Percentiles rank a stretch among this genome's conserved stretches.
Conservation (phyloP, 345 rosid species). For the Arabidopsis suecica region DNA sequence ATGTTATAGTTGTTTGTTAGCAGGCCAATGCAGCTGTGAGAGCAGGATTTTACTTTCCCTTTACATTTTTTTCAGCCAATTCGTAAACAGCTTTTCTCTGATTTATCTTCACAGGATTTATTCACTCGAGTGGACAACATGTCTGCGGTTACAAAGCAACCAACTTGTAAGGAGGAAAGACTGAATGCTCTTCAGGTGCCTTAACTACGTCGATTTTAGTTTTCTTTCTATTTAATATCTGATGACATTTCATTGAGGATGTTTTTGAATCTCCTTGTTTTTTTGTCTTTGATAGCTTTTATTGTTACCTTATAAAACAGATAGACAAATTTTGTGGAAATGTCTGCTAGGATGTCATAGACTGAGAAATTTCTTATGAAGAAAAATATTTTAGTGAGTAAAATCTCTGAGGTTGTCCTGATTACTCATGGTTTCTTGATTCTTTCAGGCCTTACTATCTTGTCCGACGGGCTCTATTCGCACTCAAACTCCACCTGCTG, state of each 20-base stretch:
- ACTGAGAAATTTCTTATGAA: conserved; percentile 5
- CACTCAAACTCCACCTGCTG: conserved; percentile 59
- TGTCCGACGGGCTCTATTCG: conserved; percentile 71
- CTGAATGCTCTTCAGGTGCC: conserved; percentile 69
- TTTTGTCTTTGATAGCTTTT: neutral
- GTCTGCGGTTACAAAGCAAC: conserved; percentile 69
- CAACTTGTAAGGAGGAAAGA: conserved; percentile 53
- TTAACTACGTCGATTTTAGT: neutral
- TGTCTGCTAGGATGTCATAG: conserved; percentile 1
- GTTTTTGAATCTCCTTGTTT: neutral
- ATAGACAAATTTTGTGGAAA: neutral
- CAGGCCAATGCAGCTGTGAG: conserved; percentile 11
- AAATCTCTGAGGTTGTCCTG: neutral
- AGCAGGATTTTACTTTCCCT: neutral
- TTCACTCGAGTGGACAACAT: conserved; percentile 54
- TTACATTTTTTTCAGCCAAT: conserved; percentile 21
- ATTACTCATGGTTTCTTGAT: conserved; percentile 26
- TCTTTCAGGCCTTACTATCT: conserved; percentile 60
- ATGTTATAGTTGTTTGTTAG: conserved; percentile 3
- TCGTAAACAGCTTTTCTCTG: neutral
- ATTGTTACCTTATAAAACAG: neutral
- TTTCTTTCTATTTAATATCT: neutral
- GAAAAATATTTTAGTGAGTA: neutral
- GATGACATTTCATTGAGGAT: neutral
- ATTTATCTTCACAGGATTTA: conserved; percentile 48